A percentile compares a stretch with the other conserved stretches of the same genome.
Conservation (phyloP, 2,329 filamentous ascomycete genomes). For the Calonectria leucothoes region DNA sequence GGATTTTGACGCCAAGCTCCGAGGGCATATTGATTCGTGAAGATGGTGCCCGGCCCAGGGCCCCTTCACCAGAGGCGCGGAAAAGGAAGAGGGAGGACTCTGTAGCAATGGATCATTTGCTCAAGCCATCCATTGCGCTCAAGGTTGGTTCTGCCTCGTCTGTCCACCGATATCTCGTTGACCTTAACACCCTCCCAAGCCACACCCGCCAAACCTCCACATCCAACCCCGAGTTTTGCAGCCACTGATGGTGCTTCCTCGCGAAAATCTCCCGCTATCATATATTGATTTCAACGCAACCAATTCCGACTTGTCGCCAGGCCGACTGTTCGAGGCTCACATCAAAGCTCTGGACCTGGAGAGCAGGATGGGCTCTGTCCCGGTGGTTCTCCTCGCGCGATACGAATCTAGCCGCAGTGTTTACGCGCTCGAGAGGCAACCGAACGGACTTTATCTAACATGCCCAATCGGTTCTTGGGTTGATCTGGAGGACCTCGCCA, state of each 20-base stretch:
- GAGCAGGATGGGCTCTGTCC: slow-evolving; percentile 64
- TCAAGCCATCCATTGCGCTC: slow-evolving; percentile 63
- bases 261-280: slow-evolving; percentile 70
- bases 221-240: slow-evolving; percentile 66
- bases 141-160: slow-evolving; percentile 53
- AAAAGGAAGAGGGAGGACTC: slow-evolving; percentile 52
- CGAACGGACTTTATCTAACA: slow-evolving; percentile 70
- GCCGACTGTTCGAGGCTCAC: slow-evolving; percentile 69
- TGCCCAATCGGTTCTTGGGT: slow-evolving; percentile 78
- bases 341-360: slow-evolving; percentile 74
- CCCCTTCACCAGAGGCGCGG: slow-evolving; percentile 40
- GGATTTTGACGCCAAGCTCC: slow-evolving; percentile 55
- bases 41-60: slow-evolving; percentile 36
- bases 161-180: not conserved
- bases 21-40: slow-evolving; percentile 52
- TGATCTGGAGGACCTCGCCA: slow-evolving; percentile 65
- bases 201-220: slow-evolving; percentile 65
- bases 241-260: slow-evolving; percentile 71
- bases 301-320: slow-evolving; percentile 61
- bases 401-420: slow-evolving; percentile 64
- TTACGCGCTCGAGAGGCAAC: slow-evolving; percentile 75
- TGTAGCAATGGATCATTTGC: slow-evolving; percentile 61
- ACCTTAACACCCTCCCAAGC: slow-evolving; percentile 50
- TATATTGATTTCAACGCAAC: slow-evolving; percentile 68
- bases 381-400: slow-evolving; percentile 71